A percentile compares a stretch with the other conserved stretches of the same genome.
Evolutionary conservation across 73 alveolate species (phyloP).

Genomic region (Paramecium octaurelia): DNA sequence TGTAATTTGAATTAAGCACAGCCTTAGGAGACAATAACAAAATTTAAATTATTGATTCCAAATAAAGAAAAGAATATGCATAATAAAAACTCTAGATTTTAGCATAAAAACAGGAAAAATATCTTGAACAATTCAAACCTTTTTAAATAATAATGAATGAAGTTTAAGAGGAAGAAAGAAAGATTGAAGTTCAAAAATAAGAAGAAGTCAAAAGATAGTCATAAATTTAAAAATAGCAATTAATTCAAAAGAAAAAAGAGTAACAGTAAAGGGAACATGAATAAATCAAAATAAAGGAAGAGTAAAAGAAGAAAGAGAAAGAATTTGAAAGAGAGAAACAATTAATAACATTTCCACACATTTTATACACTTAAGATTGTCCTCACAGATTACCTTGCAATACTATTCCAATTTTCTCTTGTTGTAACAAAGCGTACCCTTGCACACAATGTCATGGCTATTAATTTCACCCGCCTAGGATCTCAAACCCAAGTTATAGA

Average conservation of each 20-base stretch:
- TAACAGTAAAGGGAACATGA: background rate
- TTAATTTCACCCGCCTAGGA: constrained; percentile 24
- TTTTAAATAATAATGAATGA: background rate
- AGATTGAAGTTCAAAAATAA: background rate
- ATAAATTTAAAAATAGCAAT: background rate
- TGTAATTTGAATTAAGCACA: background rate
- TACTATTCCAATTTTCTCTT: constrained; percentile 55
- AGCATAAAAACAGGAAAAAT: background rate
- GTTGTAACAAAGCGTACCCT: constrained; percentile 60
- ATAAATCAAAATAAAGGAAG: background rate
- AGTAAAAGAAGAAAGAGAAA: background rate
- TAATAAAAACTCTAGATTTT: background rate
- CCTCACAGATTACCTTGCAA: constrained; percentile 43
- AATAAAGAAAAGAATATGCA: constrained; percentile 1
- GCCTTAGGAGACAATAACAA: constrained; percentile 13
- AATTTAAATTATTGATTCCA: background rate
- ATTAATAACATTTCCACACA: constrained; percentile 52
- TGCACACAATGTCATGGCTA: constrained; percentile 59
- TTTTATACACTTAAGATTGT: constrained; percentile 43
- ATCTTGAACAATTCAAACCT: background rate
- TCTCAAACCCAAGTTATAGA: constrained; percentile 55
- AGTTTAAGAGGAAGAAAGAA: background rate
- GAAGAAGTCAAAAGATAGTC: background rate
- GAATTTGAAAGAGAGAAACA: background rate
- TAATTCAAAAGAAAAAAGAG: background rate